Conservation (phyloP, 2,329 filamentous ascomycete genomes). For the Penicillium sp. region DNA sequence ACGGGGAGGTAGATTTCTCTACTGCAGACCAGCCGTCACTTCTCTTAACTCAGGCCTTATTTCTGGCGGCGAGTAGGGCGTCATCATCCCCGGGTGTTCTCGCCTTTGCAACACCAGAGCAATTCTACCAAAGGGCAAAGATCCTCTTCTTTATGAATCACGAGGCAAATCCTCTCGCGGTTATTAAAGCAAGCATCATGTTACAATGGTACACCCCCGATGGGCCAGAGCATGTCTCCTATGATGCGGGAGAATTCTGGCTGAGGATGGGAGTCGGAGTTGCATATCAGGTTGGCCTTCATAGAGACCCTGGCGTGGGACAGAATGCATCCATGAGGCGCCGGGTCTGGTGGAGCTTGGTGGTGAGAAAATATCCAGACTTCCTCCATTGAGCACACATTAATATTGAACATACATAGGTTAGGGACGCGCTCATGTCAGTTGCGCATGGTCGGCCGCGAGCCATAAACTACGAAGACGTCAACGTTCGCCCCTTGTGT, state of each 20-base stretch:
- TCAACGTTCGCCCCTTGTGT: too few relatives aligned
- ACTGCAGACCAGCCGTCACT: slow-evolving; percentile 27
- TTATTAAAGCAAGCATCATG: slow-evolving; percentile 33
- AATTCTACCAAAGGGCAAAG: slow-evolving; percentile 36
- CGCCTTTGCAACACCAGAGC: slow-evolving; percentile 28
- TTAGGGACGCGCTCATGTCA: slow-evolving; percentile 42
- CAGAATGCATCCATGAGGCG: slow-evolving; percentile 37
- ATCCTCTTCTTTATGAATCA: slow-evolving; percentile 34
- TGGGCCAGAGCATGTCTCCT: slow-evolving; percentile 38
- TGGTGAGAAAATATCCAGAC: slow-evolving; percentile 32
- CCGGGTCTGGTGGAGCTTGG: slow-evolving; percentile 46
- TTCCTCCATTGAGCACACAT: too few relatives aligned
- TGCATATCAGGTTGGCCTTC: slow-evolving; percentile 47
- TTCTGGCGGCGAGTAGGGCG: slow-evolving; percentile 45
- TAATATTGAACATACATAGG: slow-evolving; percentile 46
- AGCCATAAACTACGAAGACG: too few relatives aligned
- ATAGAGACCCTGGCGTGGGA: slow-evolving; percentile 39
- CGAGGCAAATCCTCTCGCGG: slow-evolving; percentile 32
- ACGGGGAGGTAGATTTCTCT: slow-evolving; percentile 30
- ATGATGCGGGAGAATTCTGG: slow-evolving; percentile 48
- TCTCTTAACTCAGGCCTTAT: slow-evolving; percentile 39
- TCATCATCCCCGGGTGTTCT: slow-evolving; percentile 31
- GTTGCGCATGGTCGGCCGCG: too few relatives aligned
- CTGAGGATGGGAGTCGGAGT: slow-evolving; percentile 43
- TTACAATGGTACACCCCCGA: slow-evolving; percentile 38